Percentiles rank a stretch among this genome's conserved stretches.
Evolutionary conservation across 169 alveolate genomes (phyloP).

Genomic region (Plasmodium gonderi): DNA sequence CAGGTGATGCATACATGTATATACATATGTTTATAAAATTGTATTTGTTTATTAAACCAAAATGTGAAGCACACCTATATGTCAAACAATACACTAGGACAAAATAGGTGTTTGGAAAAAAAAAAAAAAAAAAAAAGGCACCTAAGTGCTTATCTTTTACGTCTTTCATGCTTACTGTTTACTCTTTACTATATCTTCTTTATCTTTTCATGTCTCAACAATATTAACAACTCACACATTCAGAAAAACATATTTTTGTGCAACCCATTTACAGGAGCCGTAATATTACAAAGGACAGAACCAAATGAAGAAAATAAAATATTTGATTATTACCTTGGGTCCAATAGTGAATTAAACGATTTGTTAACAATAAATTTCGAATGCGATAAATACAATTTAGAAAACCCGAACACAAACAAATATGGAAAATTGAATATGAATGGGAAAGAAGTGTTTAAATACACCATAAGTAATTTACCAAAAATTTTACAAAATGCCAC

Average conservation of each 20-base stretch:
- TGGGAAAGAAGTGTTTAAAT: constrained; percentile 83
- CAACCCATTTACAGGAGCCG: constrained; percentile 27
- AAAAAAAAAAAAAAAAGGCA: neutral
- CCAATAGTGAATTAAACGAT: constrained; percentile 59
- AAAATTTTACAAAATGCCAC: constrained; percentile 52
- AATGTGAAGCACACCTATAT: too few species aligned
- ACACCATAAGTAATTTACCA: constrained; percentile 79
- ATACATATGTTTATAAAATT: too few species aligned
- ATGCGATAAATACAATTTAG: constrained; percentile 28
- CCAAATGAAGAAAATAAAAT: constrained; percentile 70
- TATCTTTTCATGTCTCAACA: too few species aligned
- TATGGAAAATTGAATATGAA: constrained; percentile 78
- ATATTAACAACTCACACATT: neutral
- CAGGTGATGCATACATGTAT: constrained; percentile 71
- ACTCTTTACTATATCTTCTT: neutral
- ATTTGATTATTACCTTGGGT: constrained; percentile 31
- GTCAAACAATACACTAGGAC: neutral
- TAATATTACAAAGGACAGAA: constrained; percentile 46
- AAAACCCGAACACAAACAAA: constrained; percentile 34
- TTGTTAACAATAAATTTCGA: constrained; percentile 40
- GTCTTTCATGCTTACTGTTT: too few species aligned
- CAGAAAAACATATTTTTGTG: neutral
- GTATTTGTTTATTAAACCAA: too few species aligned
- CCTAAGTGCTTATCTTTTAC: too few species aligned
- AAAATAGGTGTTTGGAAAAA: neutral